Percentiles rank a stretch among this genome's conserved stretches.
Evolutionary conservation across 495 filamentous ascomycete species (phyloP).

Genomic region (Aspergillus sparsus): DNA sequence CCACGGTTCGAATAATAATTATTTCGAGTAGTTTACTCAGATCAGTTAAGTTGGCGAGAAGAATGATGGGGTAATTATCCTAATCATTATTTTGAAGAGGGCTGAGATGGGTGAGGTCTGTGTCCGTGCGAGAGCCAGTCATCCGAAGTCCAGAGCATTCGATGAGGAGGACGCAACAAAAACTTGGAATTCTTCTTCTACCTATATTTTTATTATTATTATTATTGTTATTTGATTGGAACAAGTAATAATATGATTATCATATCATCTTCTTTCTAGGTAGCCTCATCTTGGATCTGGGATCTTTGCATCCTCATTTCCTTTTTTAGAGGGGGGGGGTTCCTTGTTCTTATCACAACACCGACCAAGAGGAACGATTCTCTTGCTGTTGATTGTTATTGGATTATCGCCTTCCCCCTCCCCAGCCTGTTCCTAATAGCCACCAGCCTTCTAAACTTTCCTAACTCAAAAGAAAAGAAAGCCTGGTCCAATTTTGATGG

Average conservation of each 20-base stretch:
- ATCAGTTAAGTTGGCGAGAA: background rate
- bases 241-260: background rate
- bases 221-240: background rate
- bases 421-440: background rate
- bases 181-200: background rate
- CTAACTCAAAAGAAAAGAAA: background rate
- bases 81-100: background rate
- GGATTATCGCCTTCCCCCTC: background rate
- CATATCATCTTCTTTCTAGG: background rate
- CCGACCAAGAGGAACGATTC: background rate
- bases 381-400: background rate
- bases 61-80: background rate
- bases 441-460: background rate
- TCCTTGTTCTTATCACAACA: background rate
- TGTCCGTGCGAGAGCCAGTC: slow-evolving; percentile 13
- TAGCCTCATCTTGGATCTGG: background rate
- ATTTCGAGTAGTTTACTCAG: background rate
- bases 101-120: background rate
- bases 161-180: background rate
- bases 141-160: slow-evolving; percentile 7
- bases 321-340: background rate
- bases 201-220: background rate
- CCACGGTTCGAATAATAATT: slow-evolving; percentile 3
- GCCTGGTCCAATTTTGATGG: background rate
- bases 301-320: background rate